phyloP scores from a whole-genome alignment of 345 rosid genomes.

The Eucalyptus regnans region DNA sequence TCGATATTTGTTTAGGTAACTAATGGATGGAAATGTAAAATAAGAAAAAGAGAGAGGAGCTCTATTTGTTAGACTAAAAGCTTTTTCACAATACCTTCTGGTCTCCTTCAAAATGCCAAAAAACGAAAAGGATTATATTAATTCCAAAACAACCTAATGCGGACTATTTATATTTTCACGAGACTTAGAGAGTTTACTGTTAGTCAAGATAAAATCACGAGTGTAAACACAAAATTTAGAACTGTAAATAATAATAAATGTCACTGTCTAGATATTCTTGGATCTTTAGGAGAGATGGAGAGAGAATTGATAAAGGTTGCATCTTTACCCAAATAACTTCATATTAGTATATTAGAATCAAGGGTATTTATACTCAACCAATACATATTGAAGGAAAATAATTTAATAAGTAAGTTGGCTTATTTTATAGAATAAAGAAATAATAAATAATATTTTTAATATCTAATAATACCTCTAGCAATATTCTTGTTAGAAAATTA shows the following conservation, averaged over 20 bases:
- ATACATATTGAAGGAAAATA: not conserved
- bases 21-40: not conserved
- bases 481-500: not conserved
- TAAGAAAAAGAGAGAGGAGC: not conserved
- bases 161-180: not conserved
- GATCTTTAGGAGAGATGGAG: not conserved
- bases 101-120: not conserved
- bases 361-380: rapidly evolving
- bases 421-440: not conserved
- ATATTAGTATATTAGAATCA: not conserved
- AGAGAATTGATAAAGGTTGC: too few species aligned
- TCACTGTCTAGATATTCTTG: rapidly evolving
- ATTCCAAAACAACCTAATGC: not conserved
- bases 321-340: not conserved
- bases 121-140: not conserved
- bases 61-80: not conserved
- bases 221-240: not conserved
- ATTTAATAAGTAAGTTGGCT: not conserved
- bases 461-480: not conserved
- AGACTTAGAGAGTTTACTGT: not conserved
- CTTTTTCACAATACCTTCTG: not conserved
- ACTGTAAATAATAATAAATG: not conserved
- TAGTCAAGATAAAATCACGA: not conserved
- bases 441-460: not conserved
- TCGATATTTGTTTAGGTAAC: rapidly evolving